These are phyloP conservation scores for Phytophthora idaei DNA, from an alignment of 352 stramenopile genomes.

Conservation along the genomic window DNA sequence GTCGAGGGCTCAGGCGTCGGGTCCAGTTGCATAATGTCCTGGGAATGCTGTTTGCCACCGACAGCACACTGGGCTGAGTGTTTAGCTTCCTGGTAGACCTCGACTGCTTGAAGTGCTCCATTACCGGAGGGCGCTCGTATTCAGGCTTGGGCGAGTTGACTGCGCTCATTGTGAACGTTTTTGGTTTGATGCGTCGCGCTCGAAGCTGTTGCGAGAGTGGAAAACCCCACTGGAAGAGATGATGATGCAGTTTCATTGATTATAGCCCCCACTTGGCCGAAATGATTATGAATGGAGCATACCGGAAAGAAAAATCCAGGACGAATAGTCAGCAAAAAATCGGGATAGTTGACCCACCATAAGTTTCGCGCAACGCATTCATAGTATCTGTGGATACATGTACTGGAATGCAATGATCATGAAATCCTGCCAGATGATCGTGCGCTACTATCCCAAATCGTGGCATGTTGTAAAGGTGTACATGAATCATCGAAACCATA, in stretches of 20 bases:
- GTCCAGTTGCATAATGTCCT: conserved; percentile 22
- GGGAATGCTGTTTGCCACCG: conserved; percentile 13
- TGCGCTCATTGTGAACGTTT: conserved; percentile 2
- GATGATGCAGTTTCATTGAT: conserved; percentile 8
- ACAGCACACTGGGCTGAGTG: conserved; percentile 21
- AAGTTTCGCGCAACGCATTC: too few species aligned
- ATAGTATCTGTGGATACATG: too few species aligned
- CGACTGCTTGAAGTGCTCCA: conserved; percentile 32
- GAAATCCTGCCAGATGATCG: too few species aligned
- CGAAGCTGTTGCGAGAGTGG: conserved; percentile 7
- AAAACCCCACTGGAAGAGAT: neutral
- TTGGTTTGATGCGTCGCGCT: neutral
- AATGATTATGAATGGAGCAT: conserved; percentile 17
- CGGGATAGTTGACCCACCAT: too few species aligned
- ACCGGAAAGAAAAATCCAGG: conserved; percentile 2
- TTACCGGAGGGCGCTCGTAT: conserved; percentile 13
- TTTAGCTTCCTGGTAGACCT: conserved; percentile 23
- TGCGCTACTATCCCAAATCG: too few species aligned
- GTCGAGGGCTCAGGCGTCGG: neutral
- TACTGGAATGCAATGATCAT: too few species aligned
- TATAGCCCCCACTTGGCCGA: neutral
- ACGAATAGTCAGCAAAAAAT: too few species aligned
- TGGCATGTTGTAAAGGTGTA: too few species aligned
- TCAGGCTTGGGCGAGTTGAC: conserved; percentile 11
- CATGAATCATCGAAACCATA: too few species aligned